These are phyloP conservation scores for Claviceps maximensis DNA, from an alignment of 2,329 filamentous ascomycete species.

Conservation along the genomic window DNA sequence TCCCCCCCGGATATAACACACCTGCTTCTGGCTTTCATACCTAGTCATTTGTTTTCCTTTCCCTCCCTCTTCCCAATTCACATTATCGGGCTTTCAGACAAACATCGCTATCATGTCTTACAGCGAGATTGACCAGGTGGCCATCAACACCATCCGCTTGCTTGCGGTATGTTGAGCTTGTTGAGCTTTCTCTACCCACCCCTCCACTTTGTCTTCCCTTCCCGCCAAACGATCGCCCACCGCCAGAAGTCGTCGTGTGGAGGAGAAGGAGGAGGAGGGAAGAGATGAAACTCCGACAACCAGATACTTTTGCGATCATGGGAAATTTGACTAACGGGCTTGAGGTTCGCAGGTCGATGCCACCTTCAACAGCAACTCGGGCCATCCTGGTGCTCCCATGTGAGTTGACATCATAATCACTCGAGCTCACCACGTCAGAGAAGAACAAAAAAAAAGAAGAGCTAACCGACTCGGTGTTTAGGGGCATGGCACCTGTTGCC, in stretches of 20 bases:
- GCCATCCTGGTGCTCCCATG: slow-evolving; percentile 98
- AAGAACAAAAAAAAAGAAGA: background rate
- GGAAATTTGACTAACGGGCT: background rate
- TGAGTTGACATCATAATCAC: slow-evolving; percentile 23
- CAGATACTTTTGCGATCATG: slow-evolving; percentile 1
- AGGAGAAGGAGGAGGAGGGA: background rate
- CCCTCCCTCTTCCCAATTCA: slow-evolving; percentile 10
- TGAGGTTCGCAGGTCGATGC: slow-evolving; percentile 68
- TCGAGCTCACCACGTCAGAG: background rate
- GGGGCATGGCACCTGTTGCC: slow-evolving; percentile 81
- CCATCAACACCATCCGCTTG: slow-evolving; percentile 95
- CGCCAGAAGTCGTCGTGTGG: background rate
- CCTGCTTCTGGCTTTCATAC: slow-evolving; percentile 15
- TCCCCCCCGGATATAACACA: slow-evolving; percentile 15
- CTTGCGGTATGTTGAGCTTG: slow-evolving; percentile 67
- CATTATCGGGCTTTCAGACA: slow-evolving; percentile 8
- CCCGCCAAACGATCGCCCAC: slow-evolving; percentile 13
- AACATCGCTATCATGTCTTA: slow-evolving; percentile 61
- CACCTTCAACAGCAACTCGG: slow-evolving; percentile 88
- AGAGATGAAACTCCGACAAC: background rate
- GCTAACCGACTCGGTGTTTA: slow-evolving; percentile 24
- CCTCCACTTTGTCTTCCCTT: slow-evolving; percentile 9
- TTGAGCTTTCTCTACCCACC: slow-evolving; percentile 20
- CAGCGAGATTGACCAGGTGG: slow-evolving; percentile 74
- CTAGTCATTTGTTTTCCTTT: slow-evolving; percentile 7